These are phyloP conservation scores for Dactylellina parvicollis DNA, from an alignment of 2,329 filamentous ascomycete genomes.

Conservation along the genomic window DNA sequence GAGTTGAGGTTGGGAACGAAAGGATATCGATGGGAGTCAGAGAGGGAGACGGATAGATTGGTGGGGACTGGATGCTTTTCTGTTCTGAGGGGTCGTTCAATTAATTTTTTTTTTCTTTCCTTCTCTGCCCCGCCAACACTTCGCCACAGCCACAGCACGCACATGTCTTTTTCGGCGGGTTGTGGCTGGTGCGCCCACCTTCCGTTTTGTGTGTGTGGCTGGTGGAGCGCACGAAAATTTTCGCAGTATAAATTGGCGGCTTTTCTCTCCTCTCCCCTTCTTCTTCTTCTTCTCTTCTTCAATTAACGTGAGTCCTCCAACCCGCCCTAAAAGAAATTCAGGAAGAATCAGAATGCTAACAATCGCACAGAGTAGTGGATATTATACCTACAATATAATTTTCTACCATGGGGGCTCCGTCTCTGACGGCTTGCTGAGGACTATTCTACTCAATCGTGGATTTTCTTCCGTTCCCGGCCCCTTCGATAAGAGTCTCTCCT, in stretches of 20 bases:
- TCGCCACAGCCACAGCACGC: conserved; percentile 10
- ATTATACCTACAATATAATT: conserved; percentile 57
- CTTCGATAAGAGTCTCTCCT: conserved; percentile 56
- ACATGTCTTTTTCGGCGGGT: background rate
- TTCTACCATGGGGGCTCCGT: conserved; percentile 57
- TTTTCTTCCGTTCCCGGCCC: conserved; percentile 58
- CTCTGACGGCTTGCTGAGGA: conserved; percentile 58
- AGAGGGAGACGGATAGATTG: conserved; percentile 4
- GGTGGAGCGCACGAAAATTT: conserved; percentile 18
- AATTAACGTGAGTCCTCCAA: conserved; percentile 52
- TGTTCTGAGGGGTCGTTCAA: conserved; percentile 13
- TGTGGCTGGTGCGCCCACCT: conserved; percentile 24
- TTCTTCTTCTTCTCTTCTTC: conserved; percentile 42
- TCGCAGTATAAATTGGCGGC: conserved; percentile 45
- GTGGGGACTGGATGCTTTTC: conserved; percentile 19
- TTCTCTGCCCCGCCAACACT: conserved; percentile 34
- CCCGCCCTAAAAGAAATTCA: conserved; percentile 11
- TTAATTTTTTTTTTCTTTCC: conserved; percentile 32
- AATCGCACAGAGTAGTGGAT: conserved; percentile 42
- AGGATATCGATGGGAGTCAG: conserved; percentile 1
- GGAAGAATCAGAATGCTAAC: conserved; percentile 40
- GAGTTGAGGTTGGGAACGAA: background rate
- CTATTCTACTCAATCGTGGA: conserved; percentile 54
- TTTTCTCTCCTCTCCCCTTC: conserved; percentile 13
- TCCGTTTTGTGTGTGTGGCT: conserved; percentile 23